Conservation (phyloP, 148 eudicot species). For the Pouteria glomerata region DNA sequence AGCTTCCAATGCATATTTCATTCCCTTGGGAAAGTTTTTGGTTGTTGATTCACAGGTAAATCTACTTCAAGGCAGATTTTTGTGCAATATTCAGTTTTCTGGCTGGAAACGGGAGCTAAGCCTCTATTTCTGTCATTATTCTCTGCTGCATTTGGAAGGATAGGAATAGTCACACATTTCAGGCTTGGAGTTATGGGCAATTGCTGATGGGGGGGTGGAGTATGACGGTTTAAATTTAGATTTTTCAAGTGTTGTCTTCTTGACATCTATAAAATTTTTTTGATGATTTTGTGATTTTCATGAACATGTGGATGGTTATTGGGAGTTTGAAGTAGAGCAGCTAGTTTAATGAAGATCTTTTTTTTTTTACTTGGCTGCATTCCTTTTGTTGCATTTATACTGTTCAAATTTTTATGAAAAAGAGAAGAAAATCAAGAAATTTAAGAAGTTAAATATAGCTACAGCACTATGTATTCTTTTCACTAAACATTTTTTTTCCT, state of each 20-base stretch:
- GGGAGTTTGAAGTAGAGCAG: neutral
- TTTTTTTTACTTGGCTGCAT: neutral
- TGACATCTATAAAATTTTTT: neutral
- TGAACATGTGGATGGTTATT: neutral
- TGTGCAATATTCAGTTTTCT: neutral
- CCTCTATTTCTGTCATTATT: neutral
- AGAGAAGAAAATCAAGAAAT: neutral
- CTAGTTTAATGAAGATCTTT: neutral
- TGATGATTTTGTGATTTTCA: neutral
- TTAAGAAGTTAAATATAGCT: no score
- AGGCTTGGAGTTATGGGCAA: no score
- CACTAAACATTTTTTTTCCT: no score
- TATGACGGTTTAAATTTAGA: neutral
- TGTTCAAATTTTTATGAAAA: neutral
- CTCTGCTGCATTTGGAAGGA: neutral
- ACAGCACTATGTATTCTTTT: no score
- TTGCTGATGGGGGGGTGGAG: neutral
- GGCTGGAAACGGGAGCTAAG: neutral
- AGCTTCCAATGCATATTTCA: neutral
- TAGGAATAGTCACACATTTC: neutral
- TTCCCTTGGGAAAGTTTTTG: neutral
- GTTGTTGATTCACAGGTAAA: neutral
- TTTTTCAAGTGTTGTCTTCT: neutral
- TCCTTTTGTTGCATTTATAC: neutral
- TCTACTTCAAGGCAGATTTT: neutral